Percentiles rank a stretch among this genome's conserved stretches.
phyloP scores from a whole-genome alignment of 192 early-diverging fungal species.

The Rhizoclosmatium sp. region DNA sequence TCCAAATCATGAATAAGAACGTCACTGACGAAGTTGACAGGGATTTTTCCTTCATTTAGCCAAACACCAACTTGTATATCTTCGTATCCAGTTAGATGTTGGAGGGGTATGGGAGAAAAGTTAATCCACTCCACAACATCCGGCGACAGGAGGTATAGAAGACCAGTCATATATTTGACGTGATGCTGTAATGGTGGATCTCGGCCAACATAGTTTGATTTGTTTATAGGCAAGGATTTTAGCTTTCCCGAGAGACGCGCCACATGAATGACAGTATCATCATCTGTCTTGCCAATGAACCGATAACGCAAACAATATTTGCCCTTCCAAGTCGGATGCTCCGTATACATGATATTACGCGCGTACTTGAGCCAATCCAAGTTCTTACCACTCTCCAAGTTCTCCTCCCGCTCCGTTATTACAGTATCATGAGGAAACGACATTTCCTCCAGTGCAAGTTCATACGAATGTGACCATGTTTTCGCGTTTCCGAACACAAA shows the following conservation, averaged over 20 bases:
- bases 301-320: slow-evolving; percentile 5
- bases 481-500: slow-evolving; percentile 11
- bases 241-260: background rate
- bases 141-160: background rate
- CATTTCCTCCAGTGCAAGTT: background rate
- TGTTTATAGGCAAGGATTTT: background rate
- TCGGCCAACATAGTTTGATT: slow-evolving; percentile 2
- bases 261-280: slow-evolving; percentile 21
- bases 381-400: slow-evolving; percentile 14
- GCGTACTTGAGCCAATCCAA: slow-evolving; percentile 25
- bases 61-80: slow-evolving; percentile 12
- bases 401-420: background rate
- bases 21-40: background rate
- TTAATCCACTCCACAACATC: slow-evolving; percentile 14
- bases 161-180: background rate
- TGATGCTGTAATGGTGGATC: background rate
- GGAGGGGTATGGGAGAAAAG: background rate
- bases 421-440: slow-evolving; percentile 13
- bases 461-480: background rate
- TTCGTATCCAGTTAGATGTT: background rate
- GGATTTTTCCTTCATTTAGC: background rate
- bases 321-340: background rate
- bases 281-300: slow-evolving; percentile 21
- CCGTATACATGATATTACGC: background rate
- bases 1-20: background rate